Conservation (phyloP, 2,329 filamentous ascomycete species). For the Pyrenochaeta sp. region DNA sequence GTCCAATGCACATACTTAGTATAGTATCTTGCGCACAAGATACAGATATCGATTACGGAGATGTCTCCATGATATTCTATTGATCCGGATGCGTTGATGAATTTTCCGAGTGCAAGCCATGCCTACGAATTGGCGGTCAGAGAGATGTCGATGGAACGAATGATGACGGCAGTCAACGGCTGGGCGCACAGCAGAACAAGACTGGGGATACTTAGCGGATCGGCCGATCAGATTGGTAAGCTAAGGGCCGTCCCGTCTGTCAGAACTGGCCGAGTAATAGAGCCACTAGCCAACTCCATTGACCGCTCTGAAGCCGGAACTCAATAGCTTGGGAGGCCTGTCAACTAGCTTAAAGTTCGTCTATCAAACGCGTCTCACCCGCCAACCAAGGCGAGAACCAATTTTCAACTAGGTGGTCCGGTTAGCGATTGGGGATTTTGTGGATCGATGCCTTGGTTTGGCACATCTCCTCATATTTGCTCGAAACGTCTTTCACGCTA, state of each 20-base stretch:
- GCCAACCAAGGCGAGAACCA: neutral
- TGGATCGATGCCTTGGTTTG: neutral
- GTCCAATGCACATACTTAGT: neutral
- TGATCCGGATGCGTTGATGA: neutral
- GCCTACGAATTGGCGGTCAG: neutral
- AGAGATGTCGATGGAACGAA: neutral
- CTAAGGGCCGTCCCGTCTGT: conserved; percentile 17
- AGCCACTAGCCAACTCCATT: neutral
- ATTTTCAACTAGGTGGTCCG: neutral
- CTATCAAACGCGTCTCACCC: neutral
- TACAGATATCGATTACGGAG: neutral
- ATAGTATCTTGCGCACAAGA: neutral
- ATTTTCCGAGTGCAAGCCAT: neutral
- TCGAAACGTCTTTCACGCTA: neutral
- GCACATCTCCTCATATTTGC: neutral
- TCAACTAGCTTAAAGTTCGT: neutral
- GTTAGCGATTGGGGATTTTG: neutral
- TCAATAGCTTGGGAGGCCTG: neutral
- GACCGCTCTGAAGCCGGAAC: neutral
- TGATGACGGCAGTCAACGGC: neutral
- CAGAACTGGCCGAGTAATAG: neutral
- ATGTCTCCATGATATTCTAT: neutral
- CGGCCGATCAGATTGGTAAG: conserved; percentile 2
- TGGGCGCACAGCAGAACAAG: neutral
- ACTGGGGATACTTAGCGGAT: neutral